Conservation (phyloP, 495 filamentous ascomycete species). For the Daldinia grandis region DNA sequence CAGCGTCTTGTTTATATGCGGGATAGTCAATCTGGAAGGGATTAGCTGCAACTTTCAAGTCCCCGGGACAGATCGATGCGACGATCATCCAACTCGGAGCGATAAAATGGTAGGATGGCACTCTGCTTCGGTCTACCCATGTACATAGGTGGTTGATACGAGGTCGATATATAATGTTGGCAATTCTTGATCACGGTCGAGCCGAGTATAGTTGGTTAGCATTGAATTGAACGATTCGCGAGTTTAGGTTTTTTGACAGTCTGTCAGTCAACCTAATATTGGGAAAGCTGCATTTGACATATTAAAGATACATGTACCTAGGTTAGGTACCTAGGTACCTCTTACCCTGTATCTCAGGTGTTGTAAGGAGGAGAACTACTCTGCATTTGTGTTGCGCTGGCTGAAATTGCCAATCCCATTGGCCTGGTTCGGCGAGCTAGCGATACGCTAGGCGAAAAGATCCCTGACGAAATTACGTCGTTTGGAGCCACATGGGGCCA, state of each 20-base stretch:
- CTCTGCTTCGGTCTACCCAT: neutral
- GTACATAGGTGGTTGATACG: neutral
- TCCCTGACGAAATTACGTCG: slow-evolving; percentile 38
- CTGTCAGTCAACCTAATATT: slow-evolving; percentile 9
- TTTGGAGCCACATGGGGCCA: slow-evolving; percentile 34
- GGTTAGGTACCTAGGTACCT: too few species aligned
- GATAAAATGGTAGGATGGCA: neutral
- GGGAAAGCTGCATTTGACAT: slow-evolving; percentile 1
- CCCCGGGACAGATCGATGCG: slow-evolving; percentile 29
- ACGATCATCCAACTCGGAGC: slow-evolving; percentile 26
- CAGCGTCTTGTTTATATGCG: slow-evolving; percentile 20
- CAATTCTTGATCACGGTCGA: neutral
- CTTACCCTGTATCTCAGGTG: slow-evolving; percentile 10
- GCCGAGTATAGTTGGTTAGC: neutral
- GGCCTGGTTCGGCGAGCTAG: slow-evolving; percentile 14
- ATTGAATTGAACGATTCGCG: neutral
- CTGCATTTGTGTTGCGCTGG: slow-evolving; percentile 15
- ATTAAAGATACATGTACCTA: slow-evolving; percentile 1
- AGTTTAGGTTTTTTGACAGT: slow-evolving; percentile 9
- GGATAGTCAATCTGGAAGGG: slow-evolving; percentile 23
- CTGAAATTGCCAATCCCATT: slow-evolving; percentile 18
- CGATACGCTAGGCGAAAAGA: slow-evolving; percentile 23
- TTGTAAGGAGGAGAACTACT: neutral
- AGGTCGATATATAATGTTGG: neutral
- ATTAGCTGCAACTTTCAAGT: slow-evolving; percentile 29